phyloP scores from a whole-genome alignment of 2,329 filamentous ascomycete genomes.

The Ceratocystis alfenasii region DNA sequence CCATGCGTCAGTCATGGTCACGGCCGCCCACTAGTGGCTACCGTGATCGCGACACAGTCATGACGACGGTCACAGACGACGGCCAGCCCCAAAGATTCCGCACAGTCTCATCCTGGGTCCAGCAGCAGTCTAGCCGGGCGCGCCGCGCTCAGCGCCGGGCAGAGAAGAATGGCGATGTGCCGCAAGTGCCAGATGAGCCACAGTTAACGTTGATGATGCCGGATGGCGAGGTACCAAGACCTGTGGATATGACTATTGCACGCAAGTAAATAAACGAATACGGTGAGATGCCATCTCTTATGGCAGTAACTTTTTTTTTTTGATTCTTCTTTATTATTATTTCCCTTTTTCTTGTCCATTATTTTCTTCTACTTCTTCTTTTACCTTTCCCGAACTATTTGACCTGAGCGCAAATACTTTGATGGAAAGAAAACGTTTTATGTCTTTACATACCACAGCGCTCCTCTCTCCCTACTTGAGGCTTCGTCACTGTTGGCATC shows the following conservation, averaged over 20 bases:
- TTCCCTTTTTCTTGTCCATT: conserved; percentile 7
- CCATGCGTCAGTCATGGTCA: conserved; percentile 18
- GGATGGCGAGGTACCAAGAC: conserved; percentile 37
- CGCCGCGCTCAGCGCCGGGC: conserved; percentile 36
- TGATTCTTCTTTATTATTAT: not conserved
- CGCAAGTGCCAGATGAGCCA: conserved; percentile 36
- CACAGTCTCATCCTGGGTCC: conserved; percentile 51
- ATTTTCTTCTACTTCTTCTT: not conserved
- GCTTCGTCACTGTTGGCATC: not conserved
- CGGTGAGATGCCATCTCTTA: not conserved
- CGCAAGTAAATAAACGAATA: conserved; percentile 4
- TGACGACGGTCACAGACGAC: conserved; percentile 43
- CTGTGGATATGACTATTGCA: conserved; percentile 29
- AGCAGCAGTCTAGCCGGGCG: conserved; percentile 47
- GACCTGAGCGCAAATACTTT: not conserved
- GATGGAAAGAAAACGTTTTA: not conserved
- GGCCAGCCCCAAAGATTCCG: conserved; percentile 42
- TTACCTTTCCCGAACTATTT: not conserved
- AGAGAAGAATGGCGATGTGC: conserved; percentile 26
- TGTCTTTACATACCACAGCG: conserved; percentile 1
- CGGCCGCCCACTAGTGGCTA: conserved; percentile 21
- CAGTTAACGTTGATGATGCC: conserved; percentile 41
- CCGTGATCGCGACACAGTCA: conserved; percentile 38
- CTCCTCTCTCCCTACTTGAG: not conserved
- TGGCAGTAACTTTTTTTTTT: not conserved